A percentile compares a stretch with the other conserved stretches of the same genome.
These are phyloP conservation scores for Penicillium sp. DNA, from an alignment of 2,329 filamentous ascomycete species.

Conservation along the genomic window DNA sequence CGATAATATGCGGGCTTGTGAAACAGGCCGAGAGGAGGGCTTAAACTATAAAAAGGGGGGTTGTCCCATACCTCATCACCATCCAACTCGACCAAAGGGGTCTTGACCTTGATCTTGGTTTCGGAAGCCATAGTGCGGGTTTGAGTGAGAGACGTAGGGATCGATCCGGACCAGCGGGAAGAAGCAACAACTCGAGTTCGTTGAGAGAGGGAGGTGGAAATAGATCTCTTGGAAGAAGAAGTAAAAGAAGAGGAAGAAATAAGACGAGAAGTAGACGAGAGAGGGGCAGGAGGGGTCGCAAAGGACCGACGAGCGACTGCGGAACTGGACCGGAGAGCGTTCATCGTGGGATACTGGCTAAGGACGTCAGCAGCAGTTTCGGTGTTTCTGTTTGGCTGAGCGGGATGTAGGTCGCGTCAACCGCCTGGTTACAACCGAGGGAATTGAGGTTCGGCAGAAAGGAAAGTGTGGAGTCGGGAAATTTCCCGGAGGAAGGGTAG, in stretches of 20 bases:
- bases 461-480: slow-evolving; percentile 32
- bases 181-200: slow-evolving; percentile 23
- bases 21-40: slow-evolving; percentile 13
- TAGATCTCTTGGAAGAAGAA: slow-evolving; percentile 27
- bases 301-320: slow-evolving; percentile 38
- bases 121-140: slow-evolving; percentile 48
- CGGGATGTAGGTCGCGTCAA: slow-evolving; percentile 8
- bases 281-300: slow-evolving; percentile 30
- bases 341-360: slow-evolving; percentile 26
- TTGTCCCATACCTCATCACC: slow-evolving; percentile 60
- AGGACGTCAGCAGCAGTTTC: slow-evolving; percentile 19
- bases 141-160: slow-evolving; percentile 32
- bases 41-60: slow-evolving; percentile 13
- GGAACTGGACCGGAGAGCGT: slow-evolving; percentile 41
- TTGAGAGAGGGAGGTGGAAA: slow-evolving; percentile 25
- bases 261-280: slow-evolving; percentile 29
- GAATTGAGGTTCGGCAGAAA: slow-evolving; percentile 36
- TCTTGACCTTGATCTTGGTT: slow-evolving; percentile 98
- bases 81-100: slow-evolving; percentile 96
- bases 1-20: slow-evolving; percentile 21
- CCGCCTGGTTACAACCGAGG: slow-evolving; percentile 31
- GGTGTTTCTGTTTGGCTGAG: slow-evolving; percentile 21
- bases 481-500: slow-evolving; percentile 6
- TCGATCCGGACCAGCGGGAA: slow-evolving; percentile 32
- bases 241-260: slow-evolving; percentile 26